Base-by-base conservation (phyloP, 371 early-diverging fungal genomes). In the Apophysomyces ossiformis region DNA sequence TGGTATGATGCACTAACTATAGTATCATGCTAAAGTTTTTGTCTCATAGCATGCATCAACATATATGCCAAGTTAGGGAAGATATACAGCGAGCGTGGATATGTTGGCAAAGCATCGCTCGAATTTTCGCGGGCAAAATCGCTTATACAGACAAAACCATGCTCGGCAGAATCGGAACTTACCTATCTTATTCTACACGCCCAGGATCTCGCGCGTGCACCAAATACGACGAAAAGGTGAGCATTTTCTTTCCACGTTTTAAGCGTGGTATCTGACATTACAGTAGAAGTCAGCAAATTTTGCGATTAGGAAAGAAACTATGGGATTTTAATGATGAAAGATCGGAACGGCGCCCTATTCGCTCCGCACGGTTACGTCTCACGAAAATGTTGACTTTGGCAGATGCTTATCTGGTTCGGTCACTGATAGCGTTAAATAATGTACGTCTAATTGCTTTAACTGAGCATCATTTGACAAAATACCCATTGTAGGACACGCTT, bases 31-130 rank as follows among this genome's bases (percentile, higher is more conserved):
- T 38, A 7, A 46, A 60, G 26, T n/a, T 7, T 12, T 41, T 26
- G 18, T 13, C 58, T 7, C 37, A 16, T 72, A 81, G 89, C 86
- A 26, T 83, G 83, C 7, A 69, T 88, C 1, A 58, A 75, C n/a
- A 71, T 86, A 6, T 83, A 75, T 37, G 64, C 85, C 6, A 71
- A 74, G 4, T 87, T 92, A 62, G 87, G 81, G 0, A 67, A 70
- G 6, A 70, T 82, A 1, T 90, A 90, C 61, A 65, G 83, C 7
- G 75, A 81, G 1, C 62, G 90, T 4, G 92, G 92, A 0, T 92
- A 88, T 60, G 85, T 88, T 1, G 91, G 90, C 9, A 88, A 87
- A 66, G 89, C 91, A 1, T 84, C 79, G 5, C 44, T 78, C 15
- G 87, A 88, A 8, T 79, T 89, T 45, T 70, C 72, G 5, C 75